phyloP scores from a whole-genome alignment of 768 basidiomycete species.

The Suillus luteus region DNA sequence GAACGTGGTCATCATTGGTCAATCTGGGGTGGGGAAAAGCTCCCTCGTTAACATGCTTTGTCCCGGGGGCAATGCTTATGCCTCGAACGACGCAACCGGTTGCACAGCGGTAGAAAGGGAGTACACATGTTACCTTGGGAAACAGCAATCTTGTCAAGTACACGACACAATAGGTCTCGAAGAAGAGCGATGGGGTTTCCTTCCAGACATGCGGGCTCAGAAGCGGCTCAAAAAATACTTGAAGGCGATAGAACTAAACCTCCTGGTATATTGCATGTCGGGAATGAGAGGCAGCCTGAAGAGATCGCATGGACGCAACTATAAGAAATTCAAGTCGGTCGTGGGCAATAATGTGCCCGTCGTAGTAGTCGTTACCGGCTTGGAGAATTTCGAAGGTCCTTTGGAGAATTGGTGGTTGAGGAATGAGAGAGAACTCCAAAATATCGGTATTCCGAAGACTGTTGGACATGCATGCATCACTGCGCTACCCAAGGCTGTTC shows the following conservation, averaged over 20 bases:
- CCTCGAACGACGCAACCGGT: accelerated
- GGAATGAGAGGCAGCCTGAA: not conserved
- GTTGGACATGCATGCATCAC: not conserved
- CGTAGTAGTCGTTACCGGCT: not conserved
- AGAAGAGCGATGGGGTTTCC: not conserved
- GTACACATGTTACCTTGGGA: not conserved
- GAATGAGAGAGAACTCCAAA: not conserved
- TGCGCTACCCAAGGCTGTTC: not conserved
- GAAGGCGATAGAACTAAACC: not conserved
- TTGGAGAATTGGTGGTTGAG: not conserved
- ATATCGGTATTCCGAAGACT: not conserved
- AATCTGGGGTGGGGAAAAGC: not conserved
- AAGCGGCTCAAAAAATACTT: not conserved
- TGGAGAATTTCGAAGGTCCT: not conserved
- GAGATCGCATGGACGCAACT: not conserved
- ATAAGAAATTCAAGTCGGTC: not conserved
- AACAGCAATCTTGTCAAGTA: not conserved
- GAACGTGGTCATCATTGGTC: slow-evolving; percentile 1
- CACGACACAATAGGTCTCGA: not conserved
- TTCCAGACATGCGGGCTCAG: not conserved
- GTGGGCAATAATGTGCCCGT: not conserved
- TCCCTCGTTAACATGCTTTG: slow-evolving; percentile 2
- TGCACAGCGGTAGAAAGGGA: not conserved
- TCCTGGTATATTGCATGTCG: not conserved
- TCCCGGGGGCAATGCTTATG: accelerated